phyloP scores from a whole-genome alignment of 2,329 filamentous ascomycete genomes.

The Lizonia empirigonia region DNA sequence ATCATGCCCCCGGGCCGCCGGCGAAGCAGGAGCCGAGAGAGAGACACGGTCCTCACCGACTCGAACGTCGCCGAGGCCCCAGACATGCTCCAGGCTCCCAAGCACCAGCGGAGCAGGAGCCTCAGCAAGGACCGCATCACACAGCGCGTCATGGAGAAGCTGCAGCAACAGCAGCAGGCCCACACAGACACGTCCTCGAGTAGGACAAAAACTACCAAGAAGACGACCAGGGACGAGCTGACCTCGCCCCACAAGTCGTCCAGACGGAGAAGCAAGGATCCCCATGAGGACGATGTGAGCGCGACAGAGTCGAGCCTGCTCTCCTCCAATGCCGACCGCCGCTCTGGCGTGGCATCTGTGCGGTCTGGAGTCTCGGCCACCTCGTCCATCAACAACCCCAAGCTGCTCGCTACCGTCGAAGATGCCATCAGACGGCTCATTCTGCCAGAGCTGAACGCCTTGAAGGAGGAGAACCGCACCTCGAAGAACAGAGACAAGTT shows the following conservation, averaged over 20 bases:
- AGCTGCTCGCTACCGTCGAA: constrained; percentile 87
- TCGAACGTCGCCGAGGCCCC: constrained; percentile 31
- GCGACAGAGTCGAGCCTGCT: constrained; percentile 67
- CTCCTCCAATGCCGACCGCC: constrained; percentile 63
- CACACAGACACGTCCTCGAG: constrained; percentile 49
- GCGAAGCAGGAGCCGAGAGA: constrained; percentile 58
- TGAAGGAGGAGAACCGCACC: constrained; percentile 88
- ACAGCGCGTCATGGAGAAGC: constrained; percentile 71
- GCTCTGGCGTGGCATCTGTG: constrained; percentile 63
- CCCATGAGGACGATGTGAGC: constrained; percentile 53
- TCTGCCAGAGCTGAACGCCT: constrained; percentile 84
- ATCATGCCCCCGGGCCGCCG: constrained; percentile 54
- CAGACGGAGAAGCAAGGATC: constrained; percentile 52
- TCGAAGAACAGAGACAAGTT: constrained; percentile 73
- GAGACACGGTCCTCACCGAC: constrained; percentile 40
- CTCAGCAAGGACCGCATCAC: constrained; percentile 70
- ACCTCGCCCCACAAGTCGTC: constrained; percentile 41
- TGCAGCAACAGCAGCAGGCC: constrained; percentile 60
- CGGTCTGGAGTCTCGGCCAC: constrained; percentile 59
- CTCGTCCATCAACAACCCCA: constrained; percentile 90
- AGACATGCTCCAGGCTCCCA: constrained; percentile 60
- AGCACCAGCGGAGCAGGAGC: constrained; percentile 65
- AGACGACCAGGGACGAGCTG: constrained; percentile 37
- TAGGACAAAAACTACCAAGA: constrained; percentile 27
- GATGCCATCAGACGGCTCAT: constrained; percentile 90